Percentiles rank a stretch among this genome's conserved stretches.
phyloP scores from a whole-genome alignment of 2,329 filamentous ascomycete genomes.

The Pseudocercospora fuligena region DNA sequence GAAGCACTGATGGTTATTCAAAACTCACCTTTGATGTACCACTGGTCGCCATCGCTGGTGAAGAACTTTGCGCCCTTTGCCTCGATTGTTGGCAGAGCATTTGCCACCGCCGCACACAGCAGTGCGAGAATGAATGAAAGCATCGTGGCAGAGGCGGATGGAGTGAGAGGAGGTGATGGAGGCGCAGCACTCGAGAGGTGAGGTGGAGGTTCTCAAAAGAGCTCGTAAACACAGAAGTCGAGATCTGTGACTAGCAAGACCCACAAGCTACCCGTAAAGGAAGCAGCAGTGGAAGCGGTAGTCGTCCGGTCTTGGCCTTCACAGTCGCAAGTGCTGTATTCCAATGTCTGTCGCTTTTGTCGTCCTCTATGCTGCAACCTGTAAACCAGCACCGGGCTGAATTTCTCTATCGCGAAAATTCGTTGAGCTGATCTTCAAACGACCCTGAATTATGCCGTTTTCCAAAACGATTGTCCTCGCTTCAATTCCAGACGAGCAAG shows the following conservation, averaged over 20 bases:
- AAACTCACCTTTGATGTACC: slow-evolving; percentile 75
- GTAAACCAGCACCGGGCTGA: slow-evolving; percentile 1
- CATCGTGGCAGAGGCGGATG: slow-evolving; percentile 5
- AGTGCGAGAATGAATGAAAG: slow-evolving; percentile 21
- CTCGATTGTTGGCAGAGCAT: slow-evolving; percentile 61
- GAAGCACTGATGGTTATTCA: neutral
- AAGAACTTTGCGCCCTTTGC: slow-evolving; percentile 83
- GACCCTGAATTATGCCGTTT: neutral
- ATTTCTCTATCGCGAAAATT: neutral
- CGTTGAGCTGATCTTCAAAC: neutral
- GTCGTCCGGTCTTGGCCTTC: neutral
- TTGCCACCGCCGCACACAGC: slow-evolving; percentile 41
- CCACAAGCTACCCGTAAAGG: neutral
- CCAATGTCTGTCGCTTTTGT: neutral
- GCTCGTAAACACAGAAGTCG: neutral
- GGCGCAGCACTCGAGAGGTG: neutral
- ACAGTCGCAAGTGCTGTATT: neutral
- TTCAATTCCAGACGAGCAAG: slow-evolving; percentile 5
- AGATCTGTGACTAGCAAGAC: neutral
- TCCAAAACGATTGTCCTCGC: neutral
- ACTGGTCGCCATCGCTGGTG: slow-evolving; percentile 77
- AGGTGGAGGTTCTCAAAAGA: neutral
- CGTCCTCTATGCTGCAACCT: neutral
- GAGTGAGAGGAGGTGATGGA: neutral
- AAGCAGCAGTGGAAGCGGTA: neutral